Conservation (phyloP, 2,329 filamentous ascomycete species). For the Rhynchosporium graminicola region DNA sequence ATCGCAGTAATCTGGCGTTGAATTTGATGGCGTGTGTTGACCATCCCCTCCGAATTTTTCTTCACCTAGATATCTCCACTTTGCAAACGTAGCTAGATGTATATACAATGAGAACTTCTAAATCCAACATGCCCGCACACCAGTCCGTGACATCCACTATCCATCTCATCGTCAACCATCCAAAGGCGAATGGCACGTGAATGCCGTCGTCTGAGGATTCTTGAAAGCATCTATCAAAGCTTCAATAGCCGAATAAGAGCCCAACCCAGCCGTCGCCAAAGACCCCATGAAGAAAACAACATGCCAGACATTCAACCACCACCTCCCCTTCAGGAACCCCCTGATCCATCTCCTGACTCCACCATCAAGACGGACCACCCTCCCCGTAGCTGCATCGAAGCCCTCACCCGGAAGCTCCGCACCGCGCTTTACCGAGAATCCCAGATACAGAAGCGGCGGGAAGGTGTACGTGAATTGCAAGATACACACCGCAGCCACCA, state of each 20-base stretch:
- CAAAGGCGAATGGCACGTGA: too few species aligned
- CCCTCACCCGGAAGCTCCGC: neutral
- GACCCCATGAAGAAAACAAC: neutral
- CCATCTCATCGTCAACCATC: too few species aligned
- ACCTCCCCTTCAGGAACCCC: neutral
- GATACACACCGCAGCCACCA: slow-evolving; percentile 56
- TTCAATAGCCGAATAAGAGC: neutral
- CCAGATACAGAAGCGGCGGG: slow-evolving; percentile 39
- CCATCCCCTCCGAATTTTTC: neutral
- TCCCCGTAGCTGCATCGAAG: neutral
- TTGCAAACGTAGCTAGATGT: slow-evolving; percentile 2
- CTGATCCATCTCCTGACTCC: neutral
- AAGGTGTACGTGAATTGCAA: slow-evolving; percentile 51
- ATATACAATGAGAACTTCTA: neutral
- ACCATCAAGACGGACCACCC: neutral
- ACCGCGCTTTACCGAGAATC: neutral
- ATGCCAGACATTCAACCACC: neutral
- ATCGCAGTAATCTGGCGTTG: slow-evolving; percentile 10
- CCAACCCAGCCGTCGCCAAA: neutral
- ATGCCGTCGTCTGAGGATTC: too few species aligned
- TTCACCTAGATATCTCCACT: neutral
- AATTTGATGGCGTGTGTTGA: slow-evolving; percentile 8
- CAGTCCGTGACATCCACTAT: too few species aligned
- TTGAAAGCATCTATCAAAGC: neutral
- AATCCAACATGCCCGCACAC: too few species aligned